Conservation (phyloP, 2,329 filamentous ascomycete genomes). For the Colletotrichum cordylinicola region DNA sequence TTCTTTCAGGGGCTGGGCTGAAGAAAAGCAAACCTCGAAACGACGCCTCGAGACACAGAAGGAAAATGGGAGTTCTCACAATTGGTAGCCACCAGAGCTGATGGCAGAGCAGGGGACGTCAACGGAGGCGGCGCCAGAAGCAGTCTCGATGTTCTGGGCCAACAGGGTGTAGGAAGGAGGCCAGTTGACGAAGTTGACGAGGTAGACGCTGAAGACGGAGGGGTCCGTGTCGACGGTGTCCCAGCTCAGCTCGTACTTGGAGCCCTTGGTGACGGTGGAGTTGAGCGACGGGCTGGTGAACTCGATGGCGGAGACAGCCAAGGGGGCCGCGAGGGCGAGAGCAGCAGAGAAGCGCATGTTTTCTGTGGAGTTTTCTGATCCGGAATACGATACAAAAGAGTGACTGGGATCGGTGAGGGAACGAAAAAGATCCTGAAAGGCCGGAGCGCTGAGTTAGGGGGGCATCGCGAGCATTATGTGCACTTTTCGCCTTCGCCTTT, state of each 20-base stretch:
- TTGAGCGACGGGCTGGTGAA: conserved; percentile 37
- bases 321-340: conserved; percentile 32
- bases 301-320: conserved; percentile 33
- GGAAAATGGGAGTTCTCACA: conserved; percentile 22
- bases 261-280: conserved; percentile 41
- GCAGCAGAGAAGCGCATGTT: conserved; percentile 33
- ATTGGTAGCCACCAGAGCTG: conserved; percentile 43
- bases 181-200: conserved; percentile 51
- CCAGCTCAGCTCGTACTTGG: conserved; percentile 39
- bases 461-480: conserved; percentile 14
- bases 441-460: neutral
- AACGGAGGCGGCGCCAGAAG: conserved; percentile 35
- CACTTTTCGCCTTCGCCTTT: neutral
- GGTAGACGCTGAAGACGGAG: conserved; percentile 41
- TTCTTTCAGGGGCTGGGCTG: neutral
- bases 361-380: neutral
- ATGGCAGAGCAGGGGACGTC: conserved; percentile 41
- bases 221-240: conserved; percentile 45
- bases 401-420: conserved; percentile 19
- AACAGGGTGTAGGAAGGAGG: conserved; percentile 43
- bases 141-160: conserved; percentile 38
- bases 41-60: conserved; percentile 21
- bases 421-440: neutral
- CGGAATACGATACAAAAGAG: conserved; percentile 11
- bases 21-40: neutral